Evolutionary conservation across 1,139 yeast species (phyloP).

Genomic region (Diutina ranongensis): DNA sequence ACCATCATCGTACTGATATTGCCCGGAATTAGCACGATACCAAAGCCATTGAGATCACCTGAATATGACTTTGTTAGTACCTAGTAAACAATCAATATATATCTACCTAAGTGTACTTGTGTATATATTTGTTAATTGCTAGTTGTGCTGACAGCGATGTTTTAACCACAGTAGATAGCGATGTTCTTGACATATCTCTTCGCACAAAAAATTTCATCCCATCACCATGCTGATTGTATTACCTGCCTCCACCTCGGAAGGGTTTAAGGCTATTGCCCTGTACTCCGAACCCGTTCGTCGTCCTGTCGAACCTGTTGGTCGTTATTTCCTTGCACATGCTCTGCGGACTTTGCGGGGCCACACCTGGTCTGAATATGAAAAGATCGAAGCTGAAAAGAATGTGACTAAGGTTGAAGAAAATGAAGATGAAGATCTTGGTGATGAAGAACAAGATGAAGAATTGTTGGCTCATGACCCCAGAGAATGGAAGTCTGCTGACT

Average conservation of each 20-base stretch:
- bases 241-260: constrained; percentile 27
- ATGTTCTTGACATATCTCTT: neutral
- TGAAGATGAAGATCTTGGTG: constrained; percentile 62
- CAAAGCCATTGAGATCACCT: too few species aligned
- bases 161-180: too few species aligned
- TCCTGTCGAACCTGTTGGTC: constrained; percentile 94
- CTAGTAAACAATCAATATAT: too few species aligned
- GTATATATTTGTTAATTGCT: too few species aligned
- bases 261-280: constrained; percentile 39
- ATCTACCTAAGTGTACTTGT: too few species aligned
- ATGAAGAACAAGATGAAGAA: constrained; percentile 70
- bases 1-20: too few species aligned
- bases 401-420: constrained; percentile 62
- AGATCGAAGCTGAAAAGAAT: constrained; percentile 84
- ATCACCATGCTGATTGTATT: constrained; percentile 16
- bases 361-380: constrained; percentile 96
- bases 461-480: constrained; percentile 86
- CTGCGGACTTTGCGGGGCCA: constrained; percentile 93
- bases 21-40: too few species aligned
- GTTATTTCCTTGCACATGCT: constrained; percentile 91
- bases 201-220: neutral
- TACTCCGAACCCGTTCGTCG: constrained; percentile 67
- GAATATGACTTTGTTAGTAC: too few species aligned
- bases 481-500: constrained; percentile 96
- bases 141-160: too few species aligned